Percentiles rank a stretch among this genome's conserved stretches.
phyloP scores from a whole-genome alignment of 2,329 filamentous ascomycete species.

The Botrytis tulipae region DNA sequence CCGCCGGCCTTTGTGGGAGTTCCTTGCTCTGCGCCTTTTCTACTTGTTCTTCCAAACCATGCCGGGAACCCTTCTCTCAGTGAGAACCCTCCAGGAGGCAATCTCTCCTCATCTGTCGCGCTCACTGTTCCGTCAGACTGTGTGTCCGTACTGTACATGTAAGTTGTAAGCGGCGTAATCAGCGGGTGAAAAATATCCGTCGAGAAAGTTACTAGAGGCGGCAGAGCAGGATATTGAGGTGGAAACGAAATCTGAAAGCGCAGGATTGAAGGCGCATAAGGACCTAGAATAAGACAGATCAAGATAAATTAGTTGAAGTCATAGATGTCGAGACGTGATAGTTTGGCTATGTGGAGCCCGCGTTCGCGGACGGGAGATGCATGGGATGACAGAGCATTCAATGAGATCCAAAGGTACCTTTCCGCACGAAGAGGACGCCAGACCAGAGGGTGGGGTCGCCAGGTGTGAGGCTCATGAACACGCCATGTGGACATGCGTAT shows the following conservation, averaged over 20 bases:
- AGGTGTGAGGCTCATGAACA: slow-evolving; percentile 82
- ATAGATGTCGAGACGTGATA: slow-evolving; percentile 5
- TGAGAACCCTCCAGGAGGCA: slow-evolving; percentile 88
- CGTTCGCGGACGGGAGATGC: neutral
- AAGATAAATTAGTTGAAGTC: neutral
- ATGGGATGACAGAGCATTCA: neutral
- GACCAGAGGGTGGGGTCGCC: slow-evolving; percentile 81
- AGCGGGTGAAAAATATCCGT: slow-evolving; percentile 96
- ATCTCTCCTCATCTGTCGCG: slow-evolving; percentile 75
- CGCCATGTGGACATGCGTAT: slow-evolving; percentile 77
- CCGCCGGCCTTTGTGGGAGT: slow-evolving; percentile 31
- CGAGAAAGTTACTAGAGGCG: slow-evolving; percentile 82
- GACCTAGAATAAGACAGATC: slow-evolving; percentile 54
- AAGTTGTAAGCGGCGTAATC: slow-evolving; percentile 88
- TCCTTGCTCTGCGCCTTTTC: slow-evolving; percentile 22
- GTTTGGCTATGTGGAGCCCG: neutral
- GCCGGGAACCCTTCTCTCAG: slow-evolving; percentile 84
- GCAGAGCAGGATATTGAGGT: slow-evolving; percentile 70
- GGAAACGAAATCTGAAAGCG: slow-evolving; percentile 91
- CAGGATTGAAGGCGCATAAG: slow-evolving; percentile 82
- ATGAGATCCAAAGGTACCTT: slow-evolving; percentile 55
- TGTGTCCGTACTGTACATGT: slow-evolving; percentile 82
- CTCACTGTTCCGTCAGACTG: slow-evolving; percentile 75
- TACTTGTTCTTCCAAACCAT: slow-evolving; percentile 70
- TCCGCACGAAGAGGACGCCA: slow-evolving; percentile 86